Percentiles rank a stretch among this genome's conserved stretches.
These are phyloP conservation scores for Phytophthora sojae DNA, from an alignment of 352 stramenopile genomes.

Conservation along the genomic window DNA sequence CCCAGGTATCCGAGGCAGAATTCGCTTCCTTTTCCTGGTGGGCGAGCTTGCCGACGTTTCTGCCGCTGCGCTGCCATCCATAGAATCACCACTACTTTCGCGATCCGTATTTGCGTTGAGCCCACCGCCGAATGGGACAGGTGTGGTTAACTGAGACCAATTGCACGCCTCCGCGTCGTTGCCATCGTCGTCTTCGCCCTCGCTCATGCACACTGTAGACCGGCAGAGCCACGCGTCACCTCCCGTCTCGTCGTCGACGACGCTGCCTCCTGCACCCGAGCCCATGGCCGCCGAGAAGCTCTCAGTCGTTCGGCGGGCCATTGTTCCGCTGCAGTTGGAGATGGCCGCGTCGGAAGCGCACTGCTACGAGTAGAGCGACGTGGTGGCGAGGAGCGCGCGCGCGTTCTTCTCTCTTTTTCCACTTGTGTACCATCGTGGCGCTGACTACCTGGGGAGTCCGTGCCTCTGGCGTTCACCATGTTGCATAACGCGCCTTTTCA, in stretches of 20 bases:
- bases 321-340: conserved; percentile 28
- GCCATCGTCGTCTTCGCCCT: conserved; percentile 36
- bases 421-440: conserved; percentile 13
- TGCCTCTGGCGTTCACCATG: conserved; percentile 21
- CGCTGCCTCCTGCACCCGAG: conserved; percentile 15
- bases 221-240: conserved; percentile 63
- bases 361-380: conserved; percentile 28
- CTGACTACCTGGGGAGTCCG: conserved; percentile 34
- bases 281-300: conserved; percentile 17
- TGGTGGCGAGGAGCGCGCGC: conserved; percentile 1
- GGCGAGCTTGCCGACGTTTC: not conserved
- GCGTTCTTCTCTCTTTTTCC: conserved; percentile 37
- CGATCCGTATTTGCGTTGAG: not conserved
- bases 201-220: conserved; percentile 59
- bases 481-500: conserved; percentile 18
- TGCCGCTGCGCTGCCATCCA: not conserved
- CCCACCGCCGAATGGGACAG: conserved; percentile 12
- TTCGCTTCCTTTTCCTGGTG: conserved; percentile 21
- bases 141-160: conserved; percentile 38
- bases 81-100: not conserved
- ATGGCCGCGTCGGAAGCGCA: conserved; percentile 37
- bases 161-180: conserved; percentile 21
- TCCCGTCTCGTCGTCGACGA: conserved; percentile 9
- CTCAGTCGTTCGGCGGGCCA: conserved; percentile 35
- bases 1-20: conserved; percentile 31